Evolutionary conservation across 768 basidiomycete genomes (phyloP), one percentile per base, ranked within the genome.

Genomic region (Trametes meyenii): DNA sequence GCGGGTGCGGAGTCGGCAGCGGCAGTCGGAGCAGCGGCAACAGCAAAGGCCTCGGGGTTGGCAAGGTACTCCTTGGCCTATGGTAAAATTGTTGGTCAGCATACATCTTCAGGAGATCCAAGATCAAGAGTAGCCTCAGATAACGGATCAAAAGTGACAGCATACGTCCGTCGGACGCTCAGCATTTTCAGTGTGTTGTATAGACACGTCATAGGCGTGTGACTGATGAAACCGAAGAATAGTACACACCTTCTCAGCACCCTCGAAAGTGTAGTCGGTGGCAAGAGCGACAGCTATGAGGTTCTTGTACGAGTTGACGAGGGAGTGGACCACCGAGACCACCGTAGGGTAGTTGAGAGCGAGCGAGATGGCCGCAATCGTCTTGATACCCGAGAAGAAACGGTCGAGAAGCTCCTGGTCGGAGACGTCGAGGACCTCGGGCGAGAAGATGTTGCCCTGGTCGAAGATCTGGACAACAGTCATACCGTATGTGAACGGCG

Each of bases 281-380:
- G 83, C 87, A 60, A 98, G 78, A 44, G 94, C 88, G 67, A 98
- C 76, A 40, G 94, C 90, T 66, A 99, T 78, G 66, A 98, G 78
- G 83, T 98, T 99, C 88, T 99, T 99, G 91, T 98, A 98, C 45
- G 95, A 86, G 81, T 98, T 98, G 84, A 98, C 94, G 62, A 99
- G 86, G 33, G 94, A 91, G 85, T 99, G 97, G 46, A 84, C 78
- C 67, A 98, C 88, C 44, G 96, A 98, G 66, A 90, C 96, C 68
- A 98, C 78, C 55, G 97, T 99, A 49, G 97, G 97, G 84, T 96
- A 96, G 77, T 92, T 86, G 75, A 97, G 83, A 35, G 96, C 96
- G 73, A 99, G 83, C 51, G 97, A 98, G 78, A 99, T 89, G 72
- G 90, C 87, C 45, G 97, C 96, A 74, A 99, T 88, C 64, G 94